Percentiles rank a stretch among this genome's conserved stretches.
These are phyloP conservation scores for Hymenoscyphus fructigenus DNA, from an alignment of 2,329 filamentous ascomycete genomes.

Conservation along the genomic window DNA sequence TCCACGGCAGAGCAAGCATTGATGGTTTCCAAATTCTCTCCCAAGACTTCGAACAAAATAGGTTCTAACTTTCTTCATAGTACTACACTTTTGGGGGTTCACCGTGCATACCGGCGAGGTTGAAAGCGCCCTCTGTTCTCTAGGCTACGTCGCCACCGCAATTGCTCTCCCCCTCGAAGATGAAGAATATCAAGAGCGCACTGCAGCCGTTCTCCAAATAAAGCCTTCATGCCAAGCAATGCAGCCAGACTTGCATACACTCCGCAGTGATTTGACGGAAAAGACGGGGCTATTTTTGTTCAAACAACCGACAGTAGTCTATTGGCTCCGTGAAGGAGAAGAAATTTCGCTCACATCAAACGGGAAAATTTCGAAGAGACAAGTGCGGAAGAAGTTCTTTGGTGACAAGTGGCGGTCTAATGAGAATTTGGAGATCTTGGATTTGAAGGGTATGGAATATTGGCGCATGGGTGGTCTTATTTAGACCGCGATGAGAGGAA, in stretches of 20 bases:
- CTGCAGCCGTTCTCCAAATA: conserved; percentile 22
- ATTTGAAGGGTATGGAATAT: conserved; percentile 23
- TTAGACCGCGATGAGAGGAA: conserved; percentile 4
- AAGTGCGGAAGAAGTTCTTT: conserved; percentile 22
- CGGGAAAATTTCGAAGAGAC: conserved; percentile 25
- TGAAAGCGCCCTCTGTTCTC: conserved; percentile 22
- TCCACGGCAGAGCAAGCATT: conserved; percentile 24
- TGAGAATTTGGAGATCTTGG: conserved; percentile 19
- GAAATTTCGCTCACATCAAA: conserved; percentile 22
- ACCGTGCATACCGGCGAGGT: conserved; percentile 25
- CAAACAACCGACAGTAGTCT: conserved; percentile 25
- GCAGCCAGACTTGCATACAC: conserved; percentile 14
- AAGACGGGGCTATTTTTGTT: conserved; percentile 21
- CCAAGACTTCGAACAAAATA: not conserved
- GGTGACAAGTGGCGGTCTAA: conserved; percentile 19
- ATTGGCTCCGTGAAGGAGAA: conserved; percentile 24
- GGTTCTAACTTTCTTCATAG: conserved; percentile 17
- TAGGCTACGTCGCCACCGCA: conserved; percentile 21
- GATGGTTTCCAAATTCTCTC: conserved; percentile 20
- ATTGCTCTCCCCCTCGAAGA: conserved; percentile 22
- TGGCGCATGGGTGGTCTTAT: conserved; percentile 28
- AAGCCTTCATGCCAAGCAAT: conserved; percentile 15
- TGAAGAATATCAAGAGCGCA: conserved; percentile 21
- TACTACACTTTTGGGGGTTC: conserved; percentile 28
- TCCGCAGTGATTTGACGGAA: conserved; percentile 22